Evolutionary conservation across 1,284 basidiomycete genomes (phyloP).

Genomic region (Trichosporon sp.): DNA sequence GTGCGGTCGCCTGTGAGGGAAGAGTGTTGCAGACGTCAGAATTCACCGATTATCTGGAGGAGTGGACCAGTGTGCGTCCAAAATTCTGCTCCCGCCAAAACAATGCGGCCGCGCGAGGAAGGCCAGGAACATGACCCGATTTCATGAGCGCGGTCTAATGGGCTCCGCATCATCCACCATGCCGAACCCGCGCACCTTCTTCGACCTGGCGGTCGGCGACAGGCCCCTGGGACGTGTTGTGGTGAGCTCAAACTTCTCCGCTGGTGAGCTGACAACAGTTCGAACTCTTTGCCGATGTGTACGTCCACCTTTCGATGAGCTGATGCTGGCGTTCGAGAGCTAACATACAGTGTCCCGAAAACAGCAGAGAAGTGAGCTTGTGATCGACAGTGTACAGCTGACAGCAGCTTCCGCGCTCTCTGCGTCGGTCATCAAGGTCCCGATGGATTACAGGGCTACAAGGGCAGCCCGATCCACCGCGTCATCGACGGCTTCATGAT

Average conservation of each 20-base stretch:
- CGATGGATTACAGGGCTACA: constrained; percentile 76
- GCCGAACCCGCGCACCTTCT: constrained; percentile 61
- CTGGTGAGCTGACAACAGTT: constrained; percentile 60
- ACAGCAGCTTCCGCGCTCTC: constrained; percentile 74
- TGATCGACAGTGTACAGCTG: constrained; percentile 18
- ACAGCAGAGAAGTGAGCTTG: constrained; percentile 77
- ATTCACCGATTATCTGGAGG: constrained; percentile 1
- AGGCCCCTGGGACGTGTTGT: constrained; percentile 67
- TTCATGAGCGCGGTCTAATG: not conserved
- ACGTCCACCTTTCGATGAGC: constrained; percentile 23
- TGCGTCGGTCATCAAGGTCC: constrained; percentile 80
- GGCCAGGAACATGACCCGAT: constrained; percentile 7
- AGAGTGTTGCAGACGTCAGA: constrained; percentile 9
- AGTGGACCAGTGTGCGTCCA: not conserved
- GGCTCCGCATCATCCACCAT: constrained; percentile 17
- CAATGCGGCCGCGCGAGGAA: not conserved
- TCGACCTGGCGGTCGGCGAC: constrained; percentile 72
- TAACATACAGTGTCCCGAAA: constrained; percentile 67
- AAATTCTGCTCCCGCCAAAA: constrained; percentile 20
- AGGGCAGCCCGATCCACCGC: constrained; percentile 74
- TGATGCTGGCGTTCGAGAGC: not conserved
- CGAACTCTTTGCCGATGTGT: constrained; percentile 70
- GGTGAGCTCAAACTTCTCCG: constrained; percentile 31
- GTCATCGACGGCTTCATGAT: constrained; percentile 87
- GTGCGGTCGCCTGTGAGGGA: not conserved